Base-by-base conservation (phyloP, 139 green algal species). In the Cymbomonas tetramitiformis region DNA sequence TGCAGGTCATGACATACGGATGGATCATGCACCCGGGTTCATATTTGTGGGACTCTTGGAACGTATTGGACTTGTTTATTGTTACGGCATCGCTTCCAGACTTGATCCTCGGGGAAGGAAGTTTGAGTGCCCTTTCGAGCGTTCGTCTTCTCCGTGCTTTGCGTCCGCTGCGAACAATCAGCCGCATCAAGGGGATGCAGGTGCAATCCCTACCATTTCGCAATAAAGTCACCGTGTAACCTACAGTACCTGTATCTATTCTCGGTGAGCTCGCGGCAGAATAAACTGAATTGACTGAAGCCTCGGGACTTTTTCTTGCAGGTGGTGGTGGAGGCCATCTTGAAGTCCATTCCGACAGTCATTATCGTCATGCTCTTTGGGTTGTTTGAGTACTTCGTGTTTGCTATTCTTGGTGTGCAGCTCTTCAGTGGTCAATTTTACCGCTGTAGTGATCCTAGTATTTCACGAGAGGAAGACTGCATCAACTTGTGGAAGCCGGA, bases 371-470 rank as follows among this genome's bases (percentile, higher is more conserved):
- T 71, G 53, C 51, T 86, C 2, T 68, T 94, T 12, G 70, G 75
- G 21, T 32, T 81, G 36, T 68, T 94, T 2, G 78, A 83, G 51
- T 85, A 86, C 63, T 26, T 86, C 32, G 80, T 94, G 30, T 94
- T 91, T 65, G 83, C 73, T 54, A 88, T 91, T 48, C 62, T 94
- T 30, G 84, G 82, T 3, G 72, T 85, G 39, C 79, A 90, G 61
- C 74, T 90, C 4, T 83, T 88, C 65, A 70, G 51, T 8, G 79
- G 77, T 4, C 58, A 56, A 44, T 65, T 76, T 26, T 71, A 67
- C 38, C 79, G 68, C 28, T 90, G 84, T 70, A 93, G 85, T 38
- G 80, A 90, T 51, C 9, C 21, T 36, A 70, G 6, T 23, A 75
- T 86, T 2, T 49, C 61, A 0, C 56, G 41, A 18, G 69, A 69